These are phyloP conservation scores for Panellus pusillus DNA, from an alignment of 768 basidiomycete genomes.

Conservation along the genomic window DNA sequence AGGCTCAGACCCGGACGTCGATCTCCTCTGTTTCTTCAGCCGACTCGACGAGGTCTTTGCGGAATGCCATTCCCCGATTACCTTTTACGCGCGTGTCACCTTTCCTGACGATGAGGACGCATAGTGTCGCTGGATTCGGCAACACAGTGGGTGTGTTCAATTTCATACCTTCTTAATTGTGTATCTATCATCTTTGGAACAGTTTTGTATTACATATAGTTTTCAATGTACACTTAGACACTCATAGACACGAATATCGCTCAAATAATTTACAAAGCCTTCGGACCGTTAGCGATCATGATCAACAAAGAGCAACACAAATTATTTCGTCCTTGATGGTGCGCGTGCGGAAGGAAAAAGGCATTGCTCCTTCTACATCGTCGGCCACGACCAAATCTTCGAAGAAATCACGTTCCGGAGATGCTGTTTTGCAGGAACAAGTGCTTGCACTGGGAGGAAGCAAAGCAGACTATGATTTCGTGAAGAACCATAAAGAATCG, in stretches of 20 bases:
- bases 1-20: conserved; percentile 23
- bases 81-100: conserved; percentile 82
- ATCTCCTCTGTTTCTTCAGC: conserved; percentile 20
- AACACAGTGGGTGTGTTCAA: conserved; percentile 70
- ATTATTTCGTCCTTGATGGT: conserved; percentile 17
- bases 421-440: conserved; percentile 29
- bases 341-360: conserved; percentile 27
- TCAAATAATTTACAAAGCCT: too few relatives aligned
- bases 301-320: too few relatives aligned
- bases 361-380: conserved; percentile 3
- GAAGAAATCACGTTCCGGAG: conserved; percentile 16
- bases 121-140: conserved; percentile 72
- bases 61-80: conserved; percentile 49
- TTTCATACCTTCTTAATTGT: conserved; percentile 25
- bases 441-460: conserved; percentile 47
- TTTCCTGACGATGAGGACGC: conserved; percentile 47
- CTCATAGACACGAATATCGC: too few relatives aligned
- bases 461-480: conserved; percentile 45
- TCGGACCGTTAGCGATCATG: too few relatives aligned
- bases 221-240: too few relatives aligned
- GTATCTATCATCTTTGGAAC: neutral
- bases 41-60: conserved; percentile 20
- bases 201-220: conserved; percentile 1
- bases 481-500: conserved; percentile 40
- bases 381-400: conserved; percentile 14